Base-by-base conservation (phyloP, 306 rosid species). In the Astragalus glycyphyllos region DNA sequence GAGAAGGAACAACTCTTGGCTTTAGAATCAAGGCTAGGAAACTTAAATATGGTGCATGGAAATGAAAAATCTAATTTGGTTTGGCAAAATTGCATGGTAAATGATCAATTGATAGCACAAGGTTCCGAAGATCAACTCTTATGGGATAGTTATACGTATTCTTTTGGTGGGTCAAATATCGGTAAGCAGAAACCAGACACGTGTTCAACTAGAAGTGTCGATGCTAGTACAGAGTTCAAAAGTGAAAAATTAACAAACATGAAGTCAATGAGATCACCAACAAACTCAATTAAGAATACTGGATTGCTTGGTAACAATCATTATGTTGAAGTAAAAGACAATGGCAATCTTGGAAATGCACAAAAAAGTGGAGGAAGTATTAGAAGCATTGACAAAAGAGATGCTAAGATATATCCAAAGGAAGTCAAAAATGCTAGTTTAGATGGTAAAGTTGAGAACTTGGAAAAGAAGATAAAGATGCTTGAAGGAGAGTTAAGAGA, bases 401-500 rank as follows among this genome's bases (percentile, higher is more conserved):
- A 87, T 58, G 81, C 88, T 46, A 88, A 84, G 83, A 57, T 86
- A 76, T 84, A 68, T 86, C 92, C 92, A 31, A 89, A 80, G 87
- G 97, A 89, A 77, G 82, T 87, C 16, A 87, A 84, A 74, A 83
- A 66, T 80, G 71, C 68, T 72, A 74, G 76, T 84, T 80, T 82
- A 78, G 95, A 94, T 50, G 68, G 88, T 81, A 89, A 89, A 75
- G 40, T 91, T 12, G 92, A 82, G 71, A 86, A 83, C 42, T 72
- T 94, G 80, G 95, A 89, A 42, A 79, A 82, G 83, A 91, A 82
- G 84, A 82, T 89, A 73, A 84, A 87, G 80, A 80, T 68, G 80
- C 99, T 94, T 75, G 97, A 94, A 83, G 96, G 91, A 79, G 99
- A 94, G 83, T 79, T 94, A 79, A 87, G 86, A 82, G 99, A 94